These are phyloP conservation scores for Linnemannia schmuckeri DNA, from an alignment of 192 early-diverging fungal genomes.

Conservation along the genomic window DNA sequence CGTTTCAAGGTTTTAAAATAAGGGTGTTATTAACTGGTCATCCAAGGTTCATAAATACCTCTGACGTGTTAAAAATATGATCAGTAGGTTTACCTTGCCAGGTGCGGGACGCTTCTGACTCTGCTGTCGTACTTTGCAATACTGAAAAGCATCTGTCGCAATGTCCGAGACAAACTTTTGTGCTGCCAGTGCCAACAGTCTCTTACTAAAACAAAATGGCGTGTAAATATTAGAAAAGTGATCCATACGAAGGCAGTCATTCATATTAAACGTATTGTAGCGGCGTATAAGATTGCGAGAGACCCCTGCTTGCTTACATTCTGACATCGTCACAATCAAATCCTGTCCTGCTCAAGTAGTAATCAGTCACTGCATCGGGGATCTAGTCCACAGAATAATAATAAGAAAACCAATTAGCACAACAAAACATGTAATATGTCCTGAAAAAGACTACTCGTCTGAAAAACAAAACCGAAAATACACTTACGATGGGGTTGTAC, in stretches of 20 bases:
- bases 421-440: conserved; percentile 1
- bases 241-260: background rate
- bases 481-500: conserved; percentile 83
- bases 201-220: conserved; percentile 62
- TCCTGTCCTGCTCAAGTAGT: conserved; percentile 85
- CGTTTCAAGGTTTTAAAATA: background rate
- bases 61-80: background rate
- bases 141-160: conserved; percentile 88
- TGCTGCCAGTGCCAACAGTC: conserved; percentile 83
- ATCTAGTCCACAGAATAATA: conserved; percentile 65
- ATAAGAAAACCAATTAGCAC: background rate
- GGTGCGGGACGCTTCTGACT: conserved; percentile 57
- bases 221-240: background rate
- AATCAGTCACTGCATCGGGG: conserved; percentile 94
- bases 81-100: conserved; percentile 47
- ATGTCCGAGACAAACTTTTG: conserved; percentile 92
- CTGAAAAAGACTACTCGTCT: background rate
- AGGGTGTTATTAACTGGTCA: background rate
- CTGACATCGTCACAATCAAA: conserved; percentile 84
- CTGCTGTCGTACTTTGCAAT: conserved; percentile 83
- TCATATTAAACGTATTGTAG: no score
- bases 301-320: conserved; percentile 63
- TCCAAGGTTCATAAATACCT: background rate
- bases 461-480: background rate
- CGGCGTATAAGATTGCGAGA: background rate